Conservation (phyloP, 1,284 basidiomycete genomes). For the Malassezia nana region DNA sequence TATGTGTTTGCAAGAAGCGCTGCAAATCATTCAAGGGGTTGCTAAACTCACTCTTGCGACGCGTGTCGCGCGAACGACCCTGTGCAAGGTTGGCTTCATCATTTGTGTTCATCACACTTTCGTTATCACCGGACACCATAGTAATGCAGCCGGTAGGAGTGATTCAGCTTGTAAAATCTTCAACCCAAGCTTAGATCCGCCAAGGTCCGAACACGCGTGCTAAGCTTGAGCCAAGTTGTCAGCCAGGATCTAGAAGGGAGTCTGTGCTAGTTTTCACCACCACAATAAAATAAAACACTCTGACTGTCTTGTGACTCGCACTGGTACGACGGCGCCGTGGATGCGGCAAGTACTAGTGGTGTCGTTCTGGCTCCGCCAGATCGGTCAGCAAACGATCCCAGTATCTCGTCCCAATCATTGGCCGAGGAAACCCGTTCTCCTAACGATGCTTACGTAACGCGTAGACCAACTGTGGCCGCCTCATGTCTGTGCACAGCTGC, state of each 20-base stretch:
- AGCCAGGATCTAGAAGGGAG: not conserved
- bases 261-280: not conserved
- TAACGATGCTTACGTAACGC: not conserved
- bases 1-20: conserved; percentile 12
- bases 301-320: not conserved
- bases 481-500: not conserved
- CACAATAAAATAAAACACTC: not conserved
- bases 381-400: not conserved
- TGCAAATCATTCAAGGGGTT: conserved; percentile 13
- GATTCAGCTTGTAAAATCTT: not conserved
- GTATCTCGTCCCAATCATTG: not conserved
- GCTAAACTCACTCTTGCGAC: conserved; percentile 2
- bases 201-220: not conserved
- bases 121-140: not conserved
- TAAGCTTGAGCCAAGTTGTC: not conserved
- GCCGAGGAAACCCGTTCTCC: not conserved
- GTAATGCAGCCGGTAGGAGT: not conserved
- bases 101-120: not conserved
- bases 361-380: not conserved
- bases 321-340: not conserved
- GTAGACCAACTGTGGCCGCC: too few relatives aligned
- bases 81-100: not conserved
- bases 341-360: not conserved
- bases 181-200: not conserved
- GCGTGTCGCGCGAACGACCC: not conserved